phyloP scores from a whole-genome alignment of 2,329 filamentous ascomycete species.

The Penicillium aurantiogriseum region DNA sequence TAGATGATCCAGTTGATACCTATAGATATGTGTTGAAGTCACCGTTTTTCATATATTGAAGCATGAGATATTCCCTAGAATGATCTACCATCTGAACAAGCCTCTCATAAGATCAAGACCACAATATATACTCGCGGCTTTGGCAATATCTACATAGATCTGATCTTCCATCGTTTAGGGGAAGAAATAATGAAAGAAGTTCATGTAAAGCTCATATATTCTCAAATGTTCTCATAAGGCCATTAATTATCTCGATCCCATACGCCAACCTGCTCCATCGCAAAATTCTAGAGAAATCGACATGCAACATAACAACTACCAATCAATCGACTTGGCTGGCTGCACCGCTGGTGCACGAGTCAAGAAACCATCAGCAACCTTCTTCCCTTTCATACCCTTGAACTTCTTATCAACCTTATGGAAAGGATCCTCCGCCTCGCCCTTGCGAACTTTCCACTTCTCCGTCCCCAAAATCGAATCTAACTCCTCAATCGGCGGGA shows the following conservation, averaged over 20 bases:
- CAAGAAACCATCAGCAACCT: conserved; percentile 32
- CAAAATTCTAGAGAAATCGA: not conserved
- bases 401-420: conserved; percentile 57
- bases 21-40: conserved; percentile 18
- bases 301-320: conserved; percentile 21
- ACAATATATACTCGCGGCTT: conserved; percentile 18
- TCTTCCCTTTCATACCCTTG: conserved; percentile 55
- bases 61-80: conserved; percentile 14
- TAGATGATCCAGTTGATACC: conserved; percentile 37
- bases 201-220: not conserved
- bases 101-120: conserved; percentile 13
- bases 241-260: not conserved
- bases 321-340: conserved; percentile 34
- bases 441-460: conserved; percentile 75
- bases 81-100: conserved; percentile 13
- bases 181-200: not conserved
- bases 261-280: not conserved
- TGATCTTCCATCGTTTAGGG: conserved; percentile 12
- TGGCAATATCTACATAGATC: conserved; percentile 15
- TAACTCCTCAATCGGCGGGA: conserved; percentile 77
- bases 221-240: not conserved
- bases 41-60: conserved; percentile 18
- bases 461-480: conserved; percentile 74
- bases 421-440: conserved; percentile 60
- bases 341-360: conserved; percentile 14